Conservation (phyloP, 805 yeast genomes). For the Yarrowia sp. region DNA sequence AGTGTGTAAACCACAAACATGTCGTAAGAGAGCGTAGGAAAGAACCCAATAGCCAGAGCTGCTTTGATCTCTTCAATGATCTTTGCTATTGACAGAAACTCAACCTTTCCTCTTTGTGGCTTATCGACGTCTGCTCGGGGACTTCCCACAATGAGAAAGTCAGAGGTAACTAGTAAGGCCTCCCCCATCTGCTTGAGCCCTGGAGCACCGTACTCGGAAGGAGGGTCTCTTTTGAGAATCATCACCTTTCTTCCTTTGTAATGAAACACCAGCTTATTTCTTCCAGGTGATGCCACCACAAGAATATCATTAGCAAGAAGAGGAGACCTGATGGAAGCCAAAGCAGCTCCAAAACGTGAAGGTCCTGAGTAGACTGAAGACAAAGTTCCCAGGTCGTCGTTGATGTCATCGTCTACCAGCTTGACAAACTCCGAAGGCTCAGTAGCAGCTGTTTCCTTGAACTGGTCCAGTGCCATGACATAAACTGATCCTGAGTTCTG, state of each 20-base stretch:
- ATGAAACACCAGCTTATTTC: constrained; percentile 26
- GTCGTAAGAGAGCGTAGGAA: constrained; percentile 1
- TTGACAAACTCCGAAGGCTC: constrained; percentile 1
- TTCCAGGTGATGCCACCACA: constrained; percentile 6
- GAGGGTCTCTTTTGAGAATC: constrained; percentile 11
- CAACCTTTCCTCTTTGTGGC: constrained; percentile 17
- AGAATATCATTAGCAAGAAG: constrained; percentile 17
- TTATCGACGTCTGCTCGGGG: constrained; percentile 7
- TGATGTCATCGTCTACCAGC: constrained; percentile 1
- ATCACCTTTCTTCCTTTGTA: constrained; percentile 18
- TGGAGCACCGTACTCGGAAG: not conserved
- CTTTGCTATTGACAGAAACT: not conserved
- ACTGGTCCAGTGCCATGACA: constrained; percentile 28
- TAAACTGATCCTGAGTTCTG: constrained; percentile 13
- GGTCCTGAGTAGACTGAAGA: constrained; percentile 41
- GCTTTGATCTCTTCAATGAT: not conserved
- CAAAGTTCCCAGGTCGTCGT: constrained; percentile 40
- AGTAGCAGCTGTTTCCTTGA: constrained; percentile 7
- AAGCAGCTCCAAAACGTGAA: constrained; percentile 19
- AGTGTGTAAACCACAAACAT: constrained; percentile 3
- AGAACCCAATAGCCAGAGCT: constrained; percentile 4
- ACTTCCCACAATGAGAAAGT: constrained; percentile 21
- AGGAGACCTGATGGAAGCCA: constrained; percentile 11
- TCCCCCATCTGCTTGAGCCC: constrained; percentile 25
- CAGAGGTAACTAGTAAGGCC: constrained; percentile 11